A percentile compares a stretch with the other conserved stretches of the same genome.
Evolutionary conservation across 805 yeast genomes (phyloP).

Genomic region (Candida stauntonica): DNA sequence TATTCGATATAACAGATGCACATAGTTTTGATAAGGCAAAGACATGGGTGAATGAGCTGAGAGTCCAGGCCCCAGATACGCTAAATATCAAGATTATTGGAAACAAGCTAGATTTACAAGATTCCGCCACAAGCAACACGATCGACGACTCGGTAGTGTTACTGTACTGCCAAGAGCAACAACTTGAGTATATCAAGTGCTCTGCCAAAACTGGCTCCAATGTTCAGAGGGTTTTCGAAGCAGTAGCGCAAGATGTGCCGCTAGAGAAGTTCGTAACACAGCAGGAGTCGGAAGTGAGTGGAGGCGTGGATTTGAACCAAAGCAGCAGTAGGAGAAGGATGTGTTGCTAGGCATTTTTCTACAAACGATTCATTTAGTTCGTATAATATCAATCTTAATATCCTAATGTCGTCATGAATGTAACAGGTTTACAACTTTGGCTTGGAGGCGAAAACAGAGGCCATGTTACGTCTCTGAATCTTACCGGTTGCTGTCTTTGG

Average conservation of each 20-base stretch:
- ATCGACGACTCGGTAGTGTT: conserved; percentile 22
- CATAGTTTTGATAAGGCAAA: conserved; percentile 75
- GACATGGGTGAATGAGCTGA: conserved; percentile 88
- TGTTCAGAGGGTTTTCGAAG: conserved; percentile 39
- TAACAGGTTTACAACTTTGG: conserved; percentile 21
- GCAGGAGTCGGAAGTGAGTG: conserved; percentile 4
- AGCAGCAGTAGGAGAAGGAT: conserved; percentile 2
- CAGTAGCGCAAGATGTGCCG: conserved; percentile 45
- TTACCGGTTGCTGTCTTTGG: conserved; percentile 81
- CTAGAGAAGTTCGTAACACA: conserved; percentile 23
- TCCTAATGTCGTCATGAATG: too few species aligned
- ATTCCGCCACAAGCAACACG: conserved; percentile 13
- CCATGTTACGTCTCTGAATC: conserved; percentile 64
- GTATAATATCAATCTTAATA: too few species aligned
- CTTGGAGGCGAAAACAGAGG: conserved; percentile 43
- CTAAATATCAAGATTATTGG: conserved; percentile 86
- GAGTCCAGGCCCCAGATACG: conserved; percentile 70
- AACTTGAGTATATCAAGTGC: conserved; percentile 22
- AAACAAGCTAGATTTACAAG: conserved; percentile 66
- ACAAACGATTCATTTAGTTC: too few species aligned
- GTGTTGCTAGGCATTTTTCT: conserved; percentile 22
- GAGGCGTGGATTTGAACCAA: neutral
- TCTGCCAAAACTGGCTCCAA: conserved; percentile 67
- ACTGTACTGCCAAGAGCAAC: conserved; percentile 21
- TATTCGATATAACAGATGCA: conserved; percentile 73